Evolutionary conservation across 2,329 filamentous ascomycete genomes (phyloP).

Genomic region (Ceratocystis alfenasii): DNA sequence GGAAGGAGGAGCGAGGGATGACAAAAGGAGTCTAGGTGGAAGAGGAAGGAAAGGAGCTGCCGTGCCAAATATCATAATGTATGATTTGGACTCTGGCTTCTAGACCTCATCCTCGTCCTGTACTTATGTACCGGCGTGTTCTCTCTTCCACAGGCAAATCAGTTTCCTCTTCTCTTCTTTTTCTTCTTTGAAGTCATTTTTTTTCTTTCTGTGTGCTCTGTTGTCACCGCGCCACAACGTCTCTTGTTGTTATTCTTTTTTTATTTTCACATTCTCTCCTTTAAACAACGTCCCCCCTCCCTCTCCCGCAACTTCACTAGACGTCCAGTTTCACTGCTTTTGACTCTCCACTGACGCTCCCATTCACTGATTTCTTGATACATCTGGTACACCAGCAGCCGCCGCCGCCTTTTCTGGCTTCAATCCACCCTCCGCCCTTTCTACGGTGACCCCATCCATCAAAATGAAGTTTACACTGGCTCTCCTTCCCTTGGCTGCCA

Average conservation of each 20-base stretch:
- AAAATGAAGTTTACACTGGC: conserved; percentile 33
- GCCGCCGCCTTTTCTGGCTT: not conserved
- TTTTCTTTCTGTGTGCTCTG: not conserved
- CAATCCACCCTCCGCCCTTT: not conserved
- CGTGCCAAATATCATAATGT: not conserved
- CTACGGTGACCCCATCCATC: conserved; percentile 19
- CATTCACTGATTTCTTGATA: not conserved
- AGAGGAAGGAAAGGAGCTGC: not conserved
- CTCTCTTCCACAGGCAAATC: not conserved
- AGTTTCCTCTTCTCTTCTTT: not conserved
- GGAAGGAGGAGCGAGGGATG: not conserved
- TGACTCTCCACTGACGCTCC: not conserved
- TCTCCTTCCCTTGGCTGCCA: conserved; percentile 29
- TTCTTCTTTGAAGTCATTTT: conserved; percentile 3
- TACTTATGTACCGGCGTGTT: not conserved
- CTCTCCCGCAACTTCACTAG: not conserved
- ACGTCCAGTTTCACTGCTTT: not conserved
- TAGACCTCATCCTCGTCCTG: not conserved
- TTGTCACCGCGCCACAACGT: not conserved
- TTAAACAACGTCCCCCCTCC: not conserved
- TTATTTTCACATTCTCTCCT: not conserved
- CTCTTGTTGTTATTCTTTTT: conserved; percentile 1
- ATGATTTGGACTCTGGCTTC: not conserved
- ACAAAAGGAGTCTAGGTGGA: not conserved
- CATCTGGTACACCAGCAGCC: not conserved